These are phyloP conservation scores for Lachancea kluyveri DNA, from an alignment of 805 yeast genomes.

Conservation along the genomic window DNA sequence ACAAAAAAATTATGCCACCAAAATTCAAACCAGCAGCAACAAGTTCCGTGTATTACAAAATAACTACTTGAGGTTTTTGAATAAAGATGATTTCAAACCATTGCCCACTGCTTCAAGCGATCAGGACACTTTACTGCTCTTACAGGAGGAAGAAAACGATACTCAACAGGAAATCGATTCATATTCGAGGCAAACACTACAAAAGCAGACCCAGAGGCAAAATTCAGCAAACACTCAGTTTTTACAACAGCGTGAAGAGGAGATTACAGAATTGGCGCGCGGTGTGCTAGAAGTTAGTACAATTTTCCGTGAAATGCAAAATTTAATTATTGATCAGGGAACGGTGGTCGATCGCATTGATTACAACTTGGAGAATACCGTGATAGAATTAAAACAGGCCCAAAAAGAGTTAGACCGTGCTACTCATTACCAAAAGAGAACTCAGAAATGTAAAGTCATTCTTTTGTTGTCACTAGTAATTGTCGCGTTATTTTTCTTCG, in stretches of 20 bases:
- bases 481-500: constrained; percentile 60
- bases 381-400: constrained; percentile 66
- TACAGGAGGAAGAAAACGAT: constrained; percentile 29
- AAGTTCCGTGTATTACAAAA: constrained; percentile 83
- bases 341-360: constrained; percentile 90
- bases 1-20: constrained; percentile 77
- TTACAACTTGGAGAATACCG: constrained; percentile 81
- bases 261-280: constrained; percentile 84
- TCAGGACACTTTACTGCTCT: constrained; percentile 19
- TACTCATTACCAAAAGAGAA: constrained; percentile 73
- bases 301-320: constrained; percentile 89
- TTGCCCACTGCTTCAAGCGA: constrained; percentile 25
- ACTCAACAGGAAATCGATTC: constrained; percentile 30
- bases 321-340: constrained; percentile 91
- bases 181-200: constrained; percentile 30
- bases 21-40: constrained; percentile 73
- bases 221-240: constrained; percentile 18
- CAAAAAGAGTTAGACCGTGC: constrained; percentile 75
- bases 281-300: constrained; percentile 91
- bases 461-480: constrained; percentile 67
- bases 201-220: constrained; percentile 25
- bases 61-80: constrained; percentile 75
- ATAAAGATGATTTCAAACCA: constrained; percentile 68
- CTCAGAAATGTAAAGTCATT: constrained; percentile 86
- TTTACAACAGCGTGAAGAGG: constrained; percentile 67